A percentile compares a stretch with the other conserved stretches of the same genome.
phyloP scores from a whole-genome alignment of 495 filamentous ascomycete genomes.

The Penicillium pancosmium region DNA sequence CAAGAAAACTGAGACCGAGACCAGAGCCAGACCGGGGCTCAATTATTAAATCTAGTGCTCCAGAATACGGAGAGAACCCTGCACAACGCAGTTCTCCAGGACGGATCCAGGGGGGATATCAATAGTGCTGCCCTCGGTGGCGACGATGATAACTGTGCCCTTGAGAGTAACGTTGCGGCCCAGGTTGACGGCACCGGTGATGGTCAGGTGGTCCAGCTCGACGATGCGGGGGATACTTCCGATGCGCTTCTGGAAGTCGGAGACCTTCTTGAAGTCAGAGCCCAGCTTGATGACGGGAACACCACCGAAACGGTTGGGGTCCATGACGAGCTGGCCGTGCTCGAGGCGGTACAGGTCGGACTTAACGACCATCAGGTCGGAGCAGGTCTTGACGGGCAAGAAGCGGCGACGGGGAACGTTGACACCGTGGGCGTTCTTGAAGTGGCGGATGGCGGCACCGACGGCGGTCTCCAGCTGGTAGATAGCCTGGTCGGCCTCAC shows the following conservation, averaged over 20 bases:
- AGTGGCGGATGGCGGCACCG: conserved; percentile 97
- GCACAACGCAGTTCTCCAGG: conserved; percentile 98
- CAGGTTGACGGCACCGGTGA: conserved; percentile 95
- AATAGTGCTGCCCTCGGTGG: conserved; percentile 96
- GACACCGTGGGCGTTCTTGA: conserved; percentile 97
- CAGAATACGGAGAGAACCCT: conserved; percentile 92
- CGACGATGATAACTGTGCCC: conserved; percentile 99
- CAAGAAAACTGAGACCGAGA: conserved; percentile 1
- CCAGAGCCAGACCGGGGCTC: neutral
- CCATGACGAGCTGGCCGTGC: conserved; percentile 97
- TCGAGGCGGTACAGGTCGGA: conserved; percentile 99
- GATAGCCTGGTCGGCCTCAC: conserved; percentile 95
- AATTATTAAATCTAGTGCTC: conserved; percentile 67
- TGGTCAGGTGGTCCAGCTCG: conserved; percentile 96
- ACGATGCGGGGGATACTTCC: conserved; percentile 95
- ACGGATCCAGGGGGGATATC: conserved; percentile 96
- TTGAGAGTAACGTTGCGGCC: conserved; percentile 94
- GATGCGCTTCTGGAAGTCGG: conserved; percentile 98
- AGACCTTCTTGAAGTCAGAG: conserved; percentile 99
- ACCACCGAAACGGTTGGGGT: conserved; percentile 92
- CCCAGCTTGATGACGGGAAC: conserved; percentile 99
- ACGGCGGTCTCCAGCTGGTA: conserved; percentile 98
- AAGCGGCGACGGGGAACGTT: conserved; percentile 97
- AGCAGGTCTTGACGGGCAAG: conserved; percentile 99
- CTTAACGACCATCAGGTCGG: conserved; percentile 99